These are phyloP conservation scores for Calonectria pseudoreteaudii DNA, from an alignment of 2,329 filamentous ascomycete genomes.

Conservation along the genomic window DNA sequence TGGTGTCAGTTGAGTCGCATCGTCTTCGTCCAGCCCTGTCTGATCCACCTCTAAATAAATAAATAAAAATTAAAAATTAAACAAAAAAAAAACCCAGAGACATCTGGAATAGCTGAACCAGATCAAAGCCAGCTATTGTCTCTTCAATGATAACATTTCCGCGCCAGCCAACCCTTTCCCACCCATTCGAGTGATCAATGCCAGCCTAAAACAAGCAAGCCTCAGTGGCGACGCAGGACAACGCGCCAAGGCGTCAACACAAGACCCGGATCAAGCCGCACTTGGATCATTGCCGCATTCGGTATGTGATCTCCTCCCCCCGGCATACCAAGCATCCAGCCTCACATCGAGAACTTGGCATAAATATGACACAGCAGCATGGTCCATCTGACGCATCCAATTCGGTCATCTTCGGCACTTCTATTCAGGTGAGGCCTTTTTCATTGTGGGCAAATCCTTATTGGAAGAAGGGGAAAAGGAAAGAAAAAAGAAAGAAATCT, in stretches of 20 bases:
- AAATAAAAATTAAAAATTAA: too few relatives aligned
- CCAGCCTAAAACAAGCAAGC: background rate
- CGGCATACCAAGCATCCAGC: background rate
- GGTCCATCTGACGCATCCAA: background rate
- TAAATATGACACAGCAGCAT: background rate
- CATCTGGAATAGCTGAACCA: background rate
- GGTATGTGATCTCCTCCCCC: background rate
- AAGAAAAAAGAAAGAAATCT: background rate
- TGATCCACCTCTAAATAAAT: background rate
- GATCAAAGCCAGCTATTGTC: background rate
- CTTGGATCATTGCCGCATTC: background rate
- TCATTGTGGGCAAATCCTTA: background rate
- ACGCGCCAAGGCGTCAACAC: background rate
- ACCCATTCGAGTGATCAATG: background rate
- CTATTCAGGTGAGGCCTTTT: background rate
- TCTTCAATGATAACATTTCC: background rate
- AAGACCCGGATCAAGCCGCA: background rate
- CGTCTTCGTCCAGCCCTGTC: background rate
- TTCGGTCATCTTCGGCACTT: constrained; percentile 5
- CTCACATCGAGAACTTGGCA: background rate
- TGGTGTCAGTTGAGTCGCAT: constrained; percentile 4
- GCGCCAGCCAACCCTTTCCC: background rate
- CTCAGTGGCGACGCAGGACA: background rate
- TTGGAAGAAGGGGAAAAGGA: background rate
- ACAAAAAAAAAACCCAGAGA: background rate